Percentiles rank a stretch among this genome's conserved stretches.
These are phyloP conservation scores for Candida nanaspora DNA, from an alignment of 805 yeast species.

Conservation along the genomic window DNA sequence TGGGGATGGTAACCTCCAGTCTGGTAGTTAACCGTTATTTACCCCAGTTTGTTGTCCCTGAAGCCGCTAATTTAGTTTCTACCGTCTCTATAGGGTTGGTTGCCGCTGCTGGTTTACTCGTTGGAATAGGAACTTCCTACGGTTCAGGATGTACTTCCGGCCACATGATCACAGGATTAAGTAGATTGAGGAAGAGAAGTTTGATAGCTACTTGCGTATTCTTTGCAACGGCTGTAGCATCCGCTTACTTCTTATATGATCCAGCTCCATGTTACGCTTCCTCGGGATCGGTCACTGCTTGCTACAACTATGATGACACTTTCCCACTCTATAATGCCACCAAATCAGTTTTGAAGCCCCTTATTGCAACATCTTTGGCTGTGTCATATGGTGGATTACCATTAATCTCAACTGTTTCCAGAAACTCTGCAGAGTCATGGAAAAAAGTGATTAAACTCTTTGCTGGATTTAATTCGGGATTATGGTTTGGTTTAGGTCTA, in stretches of 20 bases:
- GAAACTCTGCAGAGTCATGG: not conserved
- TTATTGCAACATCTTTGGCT: not conserved
- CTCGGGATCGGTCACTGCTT: slow-evolving; percentile 2
- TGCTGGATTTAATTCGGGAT: slow-evolving; percentile 20
- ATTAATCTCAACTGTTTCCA: not conserved
- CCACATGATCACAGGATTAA: slow-evolving; percentile 45
- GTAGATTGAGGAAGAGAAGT: slow-evolving; percentile 37
- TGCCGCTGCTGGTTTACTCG: slow-evolving; percentile 31
- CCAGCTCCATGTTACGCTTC: not conserved
- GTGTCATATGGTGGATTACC: not conserved
- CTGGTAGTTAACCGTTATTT: slow-evolving; percentile 11
- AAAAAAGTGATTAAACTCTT: slow-evolving; percentile 6
- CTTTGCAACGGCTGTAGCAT: slow-evolving; percentile 25
- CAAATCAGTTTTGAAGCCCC: not conserved
- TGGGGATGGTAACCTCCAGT: slow-evolving; percentile 29
- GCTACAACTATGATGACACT: slow-evolving; percentile 13
- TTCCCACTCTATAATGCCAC: slow-evolving; percentile 11
- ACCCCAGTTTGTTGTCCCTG: slow-evolving; percentile 20
- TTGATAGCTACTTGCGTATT: slow-evolving; percentile 37
- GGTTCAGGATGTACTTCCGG: slow-evolving; percentile 52
- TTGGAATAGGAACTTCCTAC: slow-evolving; percentile 39
- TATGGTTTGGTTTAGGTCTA: slow-evolving; percentile 39
- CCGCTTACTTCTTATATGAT: slow-evolving; percentile 6
- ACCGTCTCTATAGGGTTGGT: not conserved
- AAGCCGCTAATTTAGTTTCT: not conserved